Conservation (phyloP, 352 stramenopile species). For the Globisporangium barbulae region DNA sequence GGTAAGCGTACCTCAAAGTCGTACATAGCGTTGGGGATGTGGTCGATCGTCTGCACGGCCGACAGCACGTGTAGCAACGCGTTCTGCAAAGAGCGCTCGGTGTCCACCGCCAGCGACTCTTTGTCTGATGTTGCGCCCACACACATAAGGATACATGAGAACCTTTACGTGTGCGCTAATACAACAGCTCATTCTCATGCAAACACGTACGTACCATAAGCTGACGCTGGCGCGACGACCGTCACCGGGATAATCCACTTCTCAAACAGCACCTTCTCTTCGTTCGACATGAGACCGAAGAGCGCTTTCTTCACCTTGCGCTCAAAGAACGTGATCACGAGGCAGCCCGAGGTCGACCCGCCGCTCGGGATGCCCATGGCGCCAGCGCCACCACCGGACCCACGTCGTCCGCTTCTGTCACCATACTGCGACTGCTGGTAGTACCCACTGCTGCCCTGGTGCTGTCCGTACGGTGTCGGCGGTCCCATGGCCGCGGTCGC, state of each 20-base stretch:
- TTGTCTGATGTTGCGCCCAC: conserved; percentile 26
- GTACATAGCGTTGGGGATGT: conserved; percentile 82
- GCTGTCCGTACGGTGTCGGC: conserved; percentile 13
- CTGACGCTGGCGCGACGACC: conserved; percentile 42
- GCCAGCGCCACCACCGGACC: conserved; percentile 16
- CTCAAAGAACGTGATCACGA: conserved; percentile 79
- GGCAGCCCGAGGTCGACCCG: conserved; percentile 28
- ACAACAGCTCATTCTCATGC: too few relatives aligned
- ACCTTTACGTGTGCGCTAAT: too few relatives aligned
- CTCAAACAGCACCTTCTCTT: conserved; percentile 84
- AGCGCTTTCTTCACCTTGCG: conserved; percentile 80
- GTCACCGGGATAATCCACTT: conserved; percentile 77
- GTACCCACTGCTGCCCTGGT: conserved; percentile 15
- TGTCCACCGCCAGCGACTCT: conserved; percentile 49
- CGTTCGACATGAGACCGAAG: conserved; percentile 82
- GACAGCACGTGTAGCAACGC: conserved; percentile 68
- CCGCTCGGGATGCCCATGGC: conserved; percentile 15
- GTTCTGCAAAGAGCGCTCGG: conserved; percentile 66
- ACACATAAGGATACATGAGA: too few relatives aligned
- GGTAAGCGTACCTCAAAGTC: conserved; percentile 58
- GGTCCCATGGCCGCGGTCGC: conserved; percentile 12
- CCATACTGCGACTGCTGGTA: conserved; percentile 25
- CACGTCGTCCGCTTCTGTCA: conserved; percentile 18
- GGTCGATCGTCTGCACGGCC: conserved; percentile 73
- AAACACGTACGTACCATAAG: conserved; percentile 25